Conservation (phyloP, 1,284 basidiomycete genomes). For the Ceratobasidium theobromae region DNA sequence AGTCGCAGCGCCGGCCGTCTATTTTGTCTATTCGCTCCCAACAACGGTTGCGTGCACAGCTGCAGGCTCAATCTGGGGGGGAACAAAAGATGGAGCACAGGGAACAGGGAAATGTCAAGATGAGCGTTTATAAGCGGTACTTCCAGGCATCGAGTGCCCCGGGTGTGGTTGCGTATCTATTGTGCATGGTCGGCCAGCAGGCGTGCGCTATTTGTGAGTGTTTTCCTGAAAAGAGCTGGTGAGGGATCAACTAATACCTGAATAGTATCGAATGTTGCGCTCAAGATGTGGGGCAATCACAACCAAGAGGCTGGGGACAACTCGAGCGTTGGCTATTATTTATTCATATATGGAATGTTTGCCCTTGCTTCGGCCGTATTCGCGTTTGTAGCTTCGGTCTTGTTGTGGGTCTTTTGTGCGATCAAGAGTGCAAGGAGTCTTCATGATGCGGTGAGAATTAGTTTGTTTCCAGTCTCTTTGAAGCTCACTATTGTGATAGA, state of each 20-base stretch:
- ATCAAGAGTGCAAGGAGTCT: constrained; percentile 72
- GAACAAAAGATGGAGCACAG: constrained; percentile 61
- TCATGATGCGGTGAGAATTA: constrained; percentile 63
- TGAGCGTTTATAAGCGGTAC: constrained; percentile 74
- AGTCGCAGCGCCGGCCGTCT: constrained; percentile 31
- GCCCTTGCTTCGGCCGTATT: constrained; percentile 56
- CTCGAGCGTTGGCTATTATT: constrained; percentile 57
- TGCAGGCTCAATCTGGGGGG: constrained; percentile 5
- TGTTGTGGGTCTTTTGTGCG: constrained; percentile 80
- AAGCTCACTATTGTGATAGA: constrained; percentile 48
- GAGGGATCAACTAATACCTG: too few species aligned
- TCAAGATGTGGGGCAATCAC: constrained; percentile 79
- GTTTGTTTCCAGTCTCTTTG: constrained; percentile 41
- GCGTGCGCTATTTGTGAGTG: constrained; percentile 43
- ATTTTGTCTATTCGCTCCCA: constrained; percentile 33
- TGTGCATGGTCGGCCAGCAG: constrained; percentile 55
- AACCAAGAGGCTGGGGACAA: constrained; percentile 66
- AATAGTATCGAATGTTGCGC: constrained; percentile 61
- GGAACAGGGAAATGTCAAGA: constrained; percentile 82
- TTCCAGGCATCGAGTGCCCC: constrained; percentile 74
- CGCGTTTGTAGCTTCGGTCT: constrained; percentile 56
- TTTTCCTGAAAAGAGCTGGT: neutral
- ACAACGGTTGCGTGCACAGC: constrained; percentile 10
- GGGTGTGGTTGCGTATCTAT: constrained; percentile 69
- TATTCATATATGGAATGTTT: constrained; percentile 63